Evolutionary conservation across 768 basidiomycete genomes (phyloP).

Genomic region (Candolleomyces eurysporus): DNA sequence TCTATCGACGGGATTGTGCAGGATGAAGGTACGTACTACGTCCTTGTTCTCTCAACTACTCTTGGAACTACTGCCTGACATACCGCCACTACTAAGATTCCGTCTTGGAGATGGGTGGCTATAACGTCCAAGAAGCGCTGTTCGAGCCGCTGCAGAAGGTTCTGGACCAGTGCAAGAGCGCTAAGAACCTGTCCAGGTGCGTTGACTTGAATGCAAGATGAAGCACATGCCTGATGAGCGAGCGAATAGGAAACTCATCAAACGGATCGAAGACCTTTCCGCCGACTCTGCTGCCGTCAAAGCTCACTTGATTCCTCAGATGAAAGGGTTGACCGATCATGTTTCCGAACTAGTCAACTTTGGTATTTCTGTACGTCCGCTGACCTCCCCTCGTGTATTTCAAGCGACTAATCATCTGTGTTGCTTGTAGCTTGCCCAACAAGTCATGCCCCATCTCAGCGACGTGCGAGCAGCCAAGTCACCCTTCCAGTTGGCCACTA

Average conservation of each 20-base stretch:
- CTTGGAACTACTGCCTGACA: not conserved
- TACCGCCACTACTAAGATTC: constrained; percentile 50
- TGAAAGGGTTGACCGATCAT: constrained; percentile 67
- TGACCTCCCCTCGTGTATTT: not conserved
- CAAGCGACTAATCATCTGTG: not conserved
- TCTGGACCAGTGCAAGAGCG: constrained; percentile 77
- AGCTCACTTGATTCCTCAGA: constrained; percentile 65
- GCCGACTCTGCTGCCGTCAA: constrained; percentile 71
- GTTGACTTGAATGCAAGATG: constrained; percentile 17
- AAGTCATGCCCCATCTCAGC: constrained; percentile 80
- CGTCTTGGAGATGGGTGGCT: constrained; percentile 67
- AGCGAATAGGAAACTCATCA: constrained; percentile 74
- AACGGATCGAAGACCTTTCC: constrained; percentile 78
- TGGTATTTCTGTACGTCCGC: constrained; percentile 71
- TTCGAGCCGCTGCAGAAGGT: constrained; percentile 81
- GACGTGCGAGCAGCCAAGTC: constrained; percentile 78
- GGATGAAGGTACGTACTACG: constrained; percentile 62
- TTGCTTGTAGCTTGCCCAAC: constrained; percentile 75
- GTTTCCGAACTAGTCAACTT: constrained; percentile 86
- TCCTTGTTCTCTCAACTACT: not conserved
- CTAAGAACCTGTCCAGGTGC: constrained; percentile 78
- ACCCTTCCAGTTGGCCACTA: constrained; percentile 69
- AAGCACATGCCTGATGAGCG: not conserved
- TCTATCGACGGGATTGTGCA: constrained; percentile 68
- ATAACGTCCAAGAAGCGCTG: constrained; percentile 71